Evolutionary conservation across 306 rosid species (phyloP), one percentile per base, ranked within the genome.

Genomic region (Ammopiptanthus mongolicus): DNA sequence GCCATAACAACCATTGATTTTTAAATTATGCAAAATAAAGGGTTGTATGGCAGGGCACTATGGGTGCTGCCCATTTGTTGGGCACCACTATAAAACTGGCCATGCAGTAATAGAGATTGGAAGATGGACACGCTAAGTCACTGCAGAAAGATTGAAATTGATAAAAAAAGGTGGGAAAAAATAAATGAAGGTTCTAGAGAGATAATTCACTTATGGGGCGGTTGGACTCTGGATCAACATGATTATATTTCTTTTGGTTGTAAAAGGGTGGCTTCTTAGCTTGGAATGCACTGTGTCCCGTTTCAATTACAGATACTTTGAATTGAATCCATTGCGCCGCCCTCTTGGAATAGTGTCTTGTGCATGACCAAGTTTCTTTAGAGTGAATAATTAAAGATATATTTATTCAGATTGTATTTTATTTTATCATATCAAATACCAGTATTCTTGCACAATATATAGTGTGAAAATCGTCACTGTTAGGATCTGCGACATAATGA

Each of bases 111-210:
- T 76, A 25, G 55, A 83, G 82, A 65, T 77, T 69, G 88, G 87
- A 85, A 85, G 39, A 50, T 71, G 75, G 71, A 70, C 71, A 84
- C 86, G 87, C 84, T 5, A 85, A 71, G 81, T 69, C 14, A 77
- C 63, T 36, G 29, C 21, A 31, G 21, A 76, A 22, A 57, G 23
- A 71, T 9, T 52, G 48, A 25, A 70, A 44, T 29, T 28, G 21
- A 42, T 57, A 69, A 50, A 42, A 65, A 69, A 50, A 62, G 37
- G 58, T 14, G 41, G 25, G 75, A 69, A 23, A 71, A 12, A 39
- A 41, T 11, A 67, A 56, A 39, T 46, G 46, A 15, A 60, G 31
- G 56, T 57, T 61, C 25, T 21, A n/a, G 8, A 8, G 21, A 23
- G 50, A 10, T 9, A 12, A 34, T 73, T 65, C 70, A 56, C 36